A percentile compares a stretch with the other conserved stretches of the same genome.
phyloP scores from a whole-genome alignment of 176 grass and related monocot species.

The Oryza meyeriana region DNA sequence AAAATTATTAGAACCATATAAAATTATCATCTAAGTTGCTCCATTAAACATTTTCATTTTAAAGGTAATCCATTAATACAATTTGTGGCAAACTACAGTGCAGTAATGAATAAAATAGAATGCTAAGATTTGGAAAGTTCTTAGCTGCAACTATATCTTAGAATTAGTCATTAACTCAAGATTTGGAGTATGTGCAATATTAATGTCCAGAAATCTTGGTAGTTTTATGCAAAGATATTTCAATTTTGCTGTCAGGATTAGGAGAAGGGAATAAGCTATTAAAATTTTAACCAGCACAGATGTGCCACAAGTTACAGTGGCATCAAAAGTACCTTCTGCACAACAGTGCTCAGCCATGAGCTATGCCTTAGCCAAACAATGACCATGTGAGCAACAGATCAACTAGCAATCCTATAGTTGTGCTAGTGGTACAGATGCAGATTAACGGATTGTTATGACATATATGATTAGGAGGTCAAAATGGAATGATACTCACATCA shows the following conservation, averaged over 20 bases:
- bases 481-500: conserved; percentile 56
- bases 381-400: neutral
- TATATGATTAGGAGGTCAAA: neutral
- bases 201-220: neutral
- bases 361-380: neutral
- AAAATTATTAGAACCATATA: neutral
- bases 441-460: neutral
- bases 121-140: neutral
- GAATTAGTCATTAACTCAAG: neutral
- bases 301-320: neutral
- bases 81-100: neutral
- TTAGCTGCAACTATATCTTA: neutral
- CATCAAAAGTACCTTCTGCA: neutral
- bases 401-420: neutral
- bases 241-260: neutral
- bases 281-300: neutral
- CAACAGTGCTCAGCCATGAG: neutral
- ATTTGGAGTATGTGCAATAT: neutral
- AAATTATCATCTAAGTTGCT: no score
- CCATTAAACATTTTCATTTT: no score
- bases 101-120: neutral
- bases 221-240: neutral
- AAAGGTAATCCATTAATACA: neutral
- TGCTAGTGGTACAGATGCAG: neutral
- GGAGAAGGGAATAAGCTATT: neutral